These are phyloP conservation scores for Calendula officinalis DNA, from an alignment of 129 eudicot genomes.

Conservation along the genomic window DNA sequence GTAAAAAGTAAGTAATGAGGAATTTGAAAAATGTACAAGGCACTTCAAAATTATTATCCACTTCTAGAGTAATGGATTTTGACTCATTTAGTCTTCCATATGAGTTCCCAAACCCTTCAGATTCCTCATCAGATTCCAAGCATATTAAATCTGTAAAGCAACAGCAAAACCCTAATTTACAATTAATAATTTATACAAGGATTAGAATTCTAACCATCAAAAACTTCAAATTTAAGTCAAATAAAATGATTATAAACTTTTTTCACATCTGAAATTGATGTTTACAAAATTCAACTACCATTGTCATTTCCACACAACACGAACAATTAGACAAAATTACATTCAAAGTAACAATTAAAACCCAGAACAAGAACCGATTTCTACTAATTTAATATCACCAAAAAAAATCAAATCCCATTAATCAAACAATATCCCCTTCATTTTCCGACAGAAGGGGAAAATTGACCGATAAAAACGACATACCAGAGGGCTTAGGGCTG, in stretches of 20 bases:
- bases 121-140: slow-evolving; percentile 78
- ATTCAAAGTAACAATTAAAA: slow-evolving; percentile 1
- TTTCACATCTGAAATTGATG: background rate
- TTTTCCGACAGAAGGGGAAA: too few relatives aligned
- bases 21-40: slow-evolving; percentile 34
- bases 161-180: background rate
- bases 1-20: slow-evolving; percentile 9
- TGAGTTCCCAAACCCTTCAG: slow-evolving; percentile 32
- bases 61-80: slow-evolving; percentile 25
- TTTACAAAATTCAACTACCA: slow-evolving; percentile 1
- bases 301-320: slow-evolving; percentile 5
- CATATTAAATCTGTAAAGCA: slow-evolving; percentile 49
- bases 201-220: slow-evolving; percentile 20
- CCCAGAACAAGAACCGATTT: slow-evolving; percentile 1
- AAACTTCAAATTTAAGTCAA: background rate
- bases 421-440: too few relatives aligned
- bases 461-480: background rate
- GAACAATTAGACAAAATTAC: background rate
- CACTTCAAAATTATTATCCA: slow-evolving; percentile 32
- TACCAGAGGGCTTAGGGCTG: slow-evolving; percentile 38
- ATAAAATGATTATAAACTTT: background rate
- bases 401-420: background rate
- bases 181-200: background rate
- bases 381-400: background rate
- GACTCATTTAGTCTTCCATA: slow-evolving; percentile 24